Evolutionary conservation across 2,329 filamentous ascomycete genomes (phyloP).

Genomic region (Zymoseptoria ardabiliae): DNA sequence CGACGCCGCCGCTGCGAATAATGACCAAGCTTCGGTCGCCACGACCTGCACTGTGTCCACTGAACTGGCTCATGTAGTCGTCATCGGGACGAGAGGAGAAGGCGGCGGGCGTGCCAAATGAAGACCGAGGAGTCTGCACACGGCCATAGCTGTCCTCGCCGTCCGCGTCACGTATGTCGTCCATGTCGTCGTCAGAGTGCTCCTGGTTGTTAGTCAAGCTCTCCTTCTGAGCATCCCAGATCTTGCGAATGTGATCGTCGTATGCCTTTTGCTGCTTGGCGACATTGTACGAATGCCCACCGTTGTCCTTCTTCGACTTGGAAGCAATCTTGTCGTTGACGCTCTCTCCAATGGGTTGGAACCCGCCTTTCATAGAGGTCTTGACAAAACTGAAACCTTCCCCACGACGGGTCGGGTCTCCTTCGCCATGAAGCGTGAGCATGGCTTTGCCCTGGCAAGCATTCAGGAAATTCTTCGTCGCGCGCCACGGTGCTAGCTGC

Average conservation of each 20-base stretch:
- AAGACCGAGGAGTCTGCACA: slow-evolving; percentile 58
- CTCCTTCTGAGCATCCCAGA: slow-evolving; percentile 82
- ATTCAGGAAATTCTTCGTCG: slow-evolving; percentile 91
- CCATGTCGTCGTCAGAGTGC: slow-evolving; percentile 66
- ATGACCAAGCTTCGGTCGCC: slow-evolving; percentile 64
- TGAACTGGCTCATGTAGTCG: slow-evolving; percentile 57
- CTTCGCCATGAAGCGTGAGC: slow-evolving; percentile 88
- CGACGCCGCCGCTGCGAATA: slow-evolving; percentile 53
- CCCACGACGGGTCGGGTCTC: slow-evolving; percentile 87
- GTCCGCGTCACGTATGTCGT: slow-evolving; percentile 50
- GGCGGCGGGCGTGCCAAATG: slow-evolving; percentile 52
- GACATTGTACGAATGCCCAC: slow-evolving; percentile 95
- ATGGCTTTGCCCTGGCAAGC: slow-evolving; percentile 93
- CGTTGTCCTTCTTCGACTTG: slow-evolving; percentile 59
- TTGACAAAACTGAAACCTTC: slow-evolving; percentile 96
- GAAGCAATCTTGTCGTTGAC: slow-evolving; percentile 80
- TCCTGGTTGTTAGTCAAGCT: slow-evolving; percentile 68
- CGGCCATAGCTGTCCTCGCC: slow-evolving; percentile 29
- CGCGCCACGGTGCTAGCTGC: slow-evolving; percentile 91
- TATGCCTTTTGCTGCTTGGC: slow-evolving; percentile 89
- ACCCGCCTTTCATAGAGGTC: slow-evolving; percentile 97
- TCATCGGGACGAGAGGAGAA: slow-evolving; percentile 57
- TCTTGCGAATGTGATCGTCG: slow-evolving; percentile 80
- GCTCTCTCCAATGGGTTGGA: slow-evolving; percentile 81
- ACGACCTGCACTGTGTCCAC: slow-evolving; percentile 39